Evolutionary conservation across 306 rosid genomes (phyloP).

Genomic region (Aeschynomene evenia): DNA sequence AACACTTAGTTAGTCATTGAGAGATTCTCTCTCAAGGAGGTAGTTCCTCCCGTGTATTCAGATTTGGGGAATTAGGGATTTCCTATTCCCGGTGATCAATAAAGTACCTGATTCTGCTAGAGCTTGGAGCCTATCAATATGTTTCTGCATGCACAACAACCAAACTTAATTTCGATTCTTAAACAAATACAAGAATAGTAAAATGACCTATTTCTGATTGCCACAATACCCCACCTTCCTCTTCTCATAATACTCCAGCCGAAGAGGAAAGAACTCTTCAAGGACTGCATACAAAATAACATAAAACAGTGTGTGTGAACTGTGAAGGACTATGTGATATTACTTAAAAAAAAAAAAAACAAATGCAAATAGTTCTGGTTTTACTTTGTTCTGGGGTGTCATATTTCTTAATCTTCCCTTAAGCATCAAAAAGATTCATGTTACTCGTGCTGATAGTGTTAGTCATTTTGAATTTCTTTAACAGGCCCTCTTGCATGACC

Average conservation of each 20-base stretch:
- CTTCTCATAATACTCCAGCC: conserved; percentile 73
- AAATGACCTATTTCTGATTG: background rate
- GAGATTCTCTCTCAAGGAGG: too few relatives aligned
- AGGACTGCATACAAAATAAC: conserved; percentile 66
- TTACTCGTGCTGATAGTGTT: conserved; percentile 66
- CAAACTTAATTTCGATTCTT: conserved; percentile 17
- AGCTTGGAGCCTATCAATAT: too few relatives aligned
- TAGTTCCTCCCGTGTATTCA: too few relatives aligned
- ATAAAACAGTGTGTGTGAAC: background rate
- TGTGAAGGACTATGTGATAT: too few relatives aligned
- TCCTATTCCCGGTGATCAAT: too few relatives aligned
- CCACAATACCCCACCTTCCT: conserved; percentile 62
- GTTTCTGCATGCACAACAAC: conserved; percentile 54
- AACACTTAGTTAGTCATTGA: too few relatives aligned
- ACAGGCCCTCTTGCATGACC: conserved; percentile 75
- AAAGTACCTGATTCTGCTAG: too few relatives aligned
- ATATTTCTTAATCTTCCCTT: conserved; percentile 78
- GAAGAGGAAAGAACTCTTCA: conserved; percentile 70
- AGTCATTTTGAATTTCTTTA: conserved; percentile 75
- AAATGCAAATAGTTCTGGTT: background rate
- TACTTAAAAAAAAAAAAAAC: too few relatives aligned
- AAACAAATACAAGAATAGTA: background rate
- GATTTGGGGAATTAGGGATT: too few relatives aligned
- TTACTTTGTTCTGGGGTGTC: conserved; percentile 87
- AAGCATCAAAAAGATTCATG: conserved; percentile 87